A percentile compares a stretch with the other conserved stretches of the same genome.
These are phyloP conservation scores for Gamarada debralockiae DNA, from an alignment of 495 filamentous ascomycete genomes.

Conservation along the genomic window DNA sequence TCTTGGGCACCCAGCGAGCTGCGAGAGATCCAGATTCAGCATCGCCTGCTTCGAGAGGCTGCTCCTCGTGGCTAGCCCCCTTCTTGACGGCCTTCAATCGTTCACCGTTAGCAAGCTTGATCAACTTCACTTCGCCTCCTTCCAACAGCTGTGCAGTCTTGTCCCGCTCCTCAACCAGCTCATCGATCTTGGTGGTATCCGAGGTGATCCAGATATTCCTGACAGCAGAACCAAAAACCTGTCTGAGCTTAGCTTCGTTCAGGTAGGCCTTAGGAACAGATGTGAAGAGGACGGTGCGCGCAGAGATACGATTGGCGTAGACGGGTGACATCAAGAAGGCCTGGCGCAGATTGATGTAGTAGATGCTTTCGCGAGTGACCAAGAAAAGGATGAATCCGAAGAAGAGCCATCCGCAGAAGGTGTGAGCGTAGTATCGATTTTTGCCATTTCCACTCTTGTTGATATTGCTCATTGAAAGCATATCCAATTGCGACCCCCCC, in stretches of 20 bases:
- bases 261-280: conserved; percentile 76
- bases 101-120: conserved; percentile 74
- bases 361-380: conserved; percentile 88
- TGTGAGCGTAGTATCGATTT: conserved; percentile 73
- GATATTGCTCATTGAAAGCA: conserved; percentile 77
- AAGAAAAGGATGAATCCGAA: conserved; percentile 84
- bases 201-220: conserved; percentile 84
- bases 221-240: conserved; percentile 76
- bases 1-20: conserved; percentile 71
- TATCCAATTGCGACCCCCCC: conserved; percentile 61
- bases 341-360: conserved; percentile 93
- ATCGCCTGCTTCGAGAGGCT: conserved; percentile 36
- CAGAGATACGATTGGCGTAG: conserved; percentile 86
- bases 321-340: conserved; percentile 87
- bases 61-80: conserved; percentile 33
- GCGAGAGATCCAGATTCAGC: conserved; percentile 69
- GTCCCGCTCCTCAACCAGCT: conserved; percentile 82
- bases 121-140: conserved; percentile 82
- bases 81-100: conserved; percentile 76
- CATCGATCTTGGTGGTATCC: conserved; percentile 75
- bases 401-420: conserved; percentile 69
- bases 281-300: conserved; percentile 88
- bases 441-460: conserved; percentile 37
- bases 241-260: conserved; percentile 65
- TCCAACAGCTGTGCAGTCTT: conserved; percentile 82